These are phyloP conservation scores for Eimeria zaria DNA, from an alignment of 169 alveolate species.

Conservation along the genomic window DNA sequence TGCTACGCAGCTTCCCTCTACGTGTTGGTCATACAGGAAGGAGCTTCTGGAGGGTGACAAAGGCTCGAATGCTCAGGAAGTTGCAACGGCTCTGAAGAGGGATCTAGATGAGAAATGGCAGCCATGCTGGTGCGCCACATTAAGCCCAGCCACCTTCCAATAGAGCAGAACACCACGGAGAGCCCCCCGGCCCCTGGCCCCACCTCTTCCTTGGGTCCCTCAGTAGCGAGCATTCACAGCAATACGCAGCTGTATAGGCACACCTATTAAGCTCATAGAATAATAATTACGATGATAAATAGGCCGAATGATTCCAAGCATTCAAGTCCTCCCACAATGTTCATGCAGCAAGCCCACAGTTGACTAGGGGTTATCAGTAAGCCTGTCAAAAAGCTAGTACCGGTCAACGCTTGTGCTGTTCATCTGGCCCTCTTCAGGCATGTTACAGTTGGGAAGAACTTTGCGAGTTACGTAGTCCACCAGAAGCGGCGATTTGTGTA, in stretches of 20 bases:
- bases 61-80: conserved; percentile 29
- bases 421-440: conserved; percentile 85
- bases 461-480: conserved; percentile 92
- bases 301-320: no score
- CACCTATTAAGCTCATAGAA: neutral
- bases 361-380: neutral
- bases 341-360: neutral
- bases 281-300: no score
- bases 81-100: conserved; percentile 91
- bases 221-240: neutral
- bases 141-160: neutral
- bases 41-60: conserved; percentile 53
- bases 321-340: neutral
- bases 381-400: neutral
- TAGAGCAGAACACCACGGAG: neutral
- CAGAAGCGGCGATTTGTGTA: conserved; percentile 92
- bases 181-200: no score
- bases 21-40: conserved; percentile 10
- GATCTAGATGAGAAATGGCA: conserved; percentile 92
- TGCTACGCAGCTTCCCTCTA: neutral
- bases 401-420: neutral
- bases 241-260: neutral
- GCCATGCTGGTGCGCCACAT: conserved; percentile 90
- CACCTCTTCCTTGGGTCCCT: neutral
- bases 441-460: conserved; percentile 92